Base-by-base conservation (phyloP, 129 eudicot genomes). In the Flaveria trinervia region DNA sequence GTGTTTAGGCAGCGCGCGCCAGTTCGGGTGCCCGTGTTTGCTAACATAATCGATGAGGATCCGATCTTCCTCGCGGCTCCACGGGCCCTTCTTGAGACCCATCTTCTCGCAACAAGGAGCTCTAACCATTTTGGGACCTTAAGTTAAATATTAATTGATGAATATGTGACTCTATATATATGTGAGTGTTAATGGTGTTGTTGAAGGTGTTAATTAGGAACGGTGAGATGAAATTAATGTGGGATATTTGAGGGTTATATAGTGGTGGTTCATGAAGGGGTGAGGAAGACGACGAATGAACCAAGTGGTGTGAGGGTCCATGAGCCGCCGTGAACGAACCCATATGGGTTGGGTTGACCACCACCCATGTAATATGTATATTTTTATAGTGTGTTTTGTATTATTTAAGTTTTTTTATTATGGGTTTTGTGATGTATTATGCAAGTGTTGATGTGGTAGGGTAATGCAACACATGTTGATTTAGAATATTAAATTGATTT, bases 71-170 rank as follows among this genome's bases (percentile, higher is more conserved):
- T 90, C 87, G 9, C 67, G 85, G 5, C 89, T 85, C 96, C 96
- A 90, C 10, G 96, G 96, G 41, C 96, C 96, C 84, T 80, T 90
- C 87, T 90, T 90, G 89, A 90, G 70, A 30, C 96, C 96, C 90
- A 85, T 84, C 80, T 90, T 88, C 75, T 82, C 93, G 26, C 96
- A 90, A 61, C 96, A 90, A 1, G 96, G 96, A 84, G 96, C 85
- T 85, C 96, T 84, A 23, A 70, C 93, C 93, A 88, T 88, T 71
- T 82, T 82, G 39, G 69, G 54, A 10, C 3, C 13, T 68, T 41
- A 15, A 49, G 9, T 59, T 13, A 10, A 45, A 8, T 36, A 36
- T 36, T 36, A 36, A 36, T 36, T 36, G 41, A 36, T 36, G 7
- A 6, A 36, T 36, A 36, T 16, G 5, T 28, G 14, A 43, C 4